Conservation (phyloP, 2,329 filamentous ascomycete species). For the Clarireedia homoeocarpa region DNA sequence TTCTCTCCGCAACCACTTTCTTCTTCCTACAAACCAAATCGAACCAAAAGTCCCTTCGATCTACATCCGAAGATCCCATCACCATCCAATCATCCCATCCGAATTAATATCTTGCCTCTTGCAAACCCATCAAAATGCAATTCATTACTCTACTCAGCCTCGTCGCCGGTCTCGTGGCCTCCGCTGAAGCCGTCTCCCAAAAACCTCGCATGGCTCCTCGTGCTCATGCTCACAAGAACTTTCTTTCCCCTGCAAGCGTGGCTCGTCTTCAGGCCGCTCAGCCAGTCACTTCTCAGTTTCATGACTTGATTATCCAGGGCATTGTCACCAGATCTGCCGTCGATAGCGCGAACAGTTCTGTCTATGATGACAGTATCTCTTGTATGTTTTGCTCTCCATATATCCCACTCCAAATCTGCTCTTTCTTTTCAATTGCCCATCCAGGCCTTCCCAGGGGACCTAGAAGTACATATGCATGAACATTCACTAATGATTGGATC, state of each 20-base stretch:
- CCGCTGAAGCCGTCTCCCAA: background rate
- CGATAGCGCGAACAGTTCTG: background rate
- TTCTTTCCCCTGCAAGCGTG: slow-evolving; percentile 11
- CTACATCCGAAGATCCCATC: background rate
- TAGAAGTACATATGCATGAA: too few species aligned
- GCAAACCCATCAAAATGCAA: slow-evolving; percentile 4
- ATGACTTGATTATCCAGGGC: background rate
- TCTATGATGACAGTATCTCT: slow-evolving; percentile 7
- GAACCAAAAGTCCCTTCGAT: too few species aligned
- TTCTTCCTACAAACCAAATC: background rate
- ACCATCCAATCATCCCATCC: background rate
- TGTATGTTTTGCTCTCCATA: slow-evolving; percentile 13
- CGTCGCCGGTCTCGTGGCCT: slow-evolving; percentile 6
- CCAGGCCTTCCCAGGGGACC: too few species aligned
- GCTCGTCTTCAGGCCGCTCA: slow-evolving; percentile 9
- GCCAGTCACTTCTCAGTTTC: background rate
- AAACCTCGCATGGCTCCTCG: slow-evolving; percentile 4
- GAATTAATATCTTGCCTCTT: background rate
- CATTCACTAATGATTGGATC: background rate
- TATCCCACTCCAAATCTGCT: slow-evolving; percentile 10
- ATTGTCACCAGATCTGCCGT: slow-evolving; percentile 3
- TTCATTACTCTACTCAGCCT: slow-evolving; percentile 6
- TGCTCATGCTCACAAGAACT: background rate
- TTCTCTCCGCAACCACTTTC: background rate
- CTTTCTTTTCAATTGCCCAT: background rate